Evolutionary conservation across 2,329 filamentous ascomycete genomes (phyloP).

Genomic region (Mariannaea sp.): DNA sequence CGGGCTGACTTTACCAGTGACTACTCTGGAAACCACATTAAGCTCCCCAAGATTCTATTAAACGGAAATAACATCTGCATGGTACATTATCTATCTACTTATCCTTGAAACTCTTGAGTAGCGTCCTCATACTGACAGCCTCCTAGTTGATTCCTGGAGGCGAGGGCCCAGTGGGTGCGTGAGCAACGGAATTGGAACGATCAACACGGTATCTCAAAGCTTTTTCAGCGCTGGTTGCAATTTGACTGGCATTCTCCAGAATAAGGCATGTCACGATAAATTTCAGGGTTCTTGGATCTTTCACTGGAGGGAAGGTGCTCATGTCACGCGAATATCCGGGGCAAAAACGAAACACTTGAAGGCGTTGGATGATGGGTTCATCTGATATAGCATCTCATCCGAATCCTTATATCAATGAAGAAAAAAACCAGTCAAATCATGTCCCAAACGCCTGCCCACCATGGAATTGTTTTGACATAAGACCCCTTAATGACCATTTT

Average conservation of each 20-base stretch:
- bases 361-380: slow-evolving; percentile 17
- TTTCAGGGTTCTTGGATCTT: background rate
- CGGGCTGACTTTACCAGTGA: slow-evolving; percentile 65
- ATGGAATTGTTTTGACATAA: slow-evolving; percentile 24
- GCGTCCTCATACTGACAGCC: slow-evolving; percentile 17
- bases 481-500: slow-evolving; percentile 41
- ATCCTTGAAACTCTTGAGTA: background rate
- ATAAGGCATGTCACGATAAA: background rate
- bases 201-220: slow-evolving; percentile 18
- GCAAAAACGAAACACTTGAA: slow-evolving; percentile 8
- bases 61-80: slow-evolving; percentile 99
- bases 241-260: background rate
- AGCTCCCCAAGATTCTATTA: slow-evolving; percentile 90
- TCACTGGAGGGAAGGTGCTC: background rate
- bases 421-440: slow-evolving; percentile 33
- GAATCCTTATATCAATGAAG: slow-evolving; percentile 25
- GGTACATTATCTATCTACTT: slow-evolving; percentile 59
- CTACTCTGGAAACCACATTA: slow-evolving; percentile 84
- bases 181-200: slow-evolving; percentile 8
- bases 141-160: slow-evolving; percentile 77
- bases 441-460: slow-evolving; percentile 36
- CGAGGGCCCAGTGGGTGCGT: slow-evolving; percentile 63
- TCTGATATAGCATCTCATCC: slow-evolving; percentile 27
- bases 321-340: slow-evolving; percentile 13
- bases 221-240: slow-evolving; percentile 9